Conservation (phyloP, 2,329 filamentous ascomycete genomes). For the Stagonosporopsis rhizophila region DNA sequence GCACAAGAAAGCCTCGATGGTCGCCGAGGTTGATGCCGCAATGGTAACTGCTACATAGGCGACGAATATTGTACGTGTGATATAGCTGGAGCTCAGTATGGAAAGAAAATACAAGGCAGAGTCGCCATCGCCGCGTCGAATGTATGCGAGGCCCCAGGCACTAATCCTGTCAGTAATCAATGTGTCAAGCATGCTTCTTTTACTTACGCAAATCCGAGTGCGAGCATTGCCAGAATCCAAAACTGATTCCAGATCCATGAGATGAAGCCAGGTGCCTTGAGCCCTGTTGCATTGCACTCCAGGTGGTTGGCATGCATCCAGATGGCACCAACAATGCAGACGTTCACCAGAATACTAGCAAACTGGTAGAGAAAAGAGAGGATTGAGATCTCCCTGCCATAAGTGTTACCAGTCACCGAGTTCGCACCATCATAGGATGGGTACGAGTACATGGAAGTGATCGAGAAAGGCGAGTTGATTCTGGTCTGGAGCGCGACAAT, state of each 20-base stretch:
- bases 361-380: conserved; percentile 27
- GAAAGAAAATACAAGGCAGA: conserved; percentile 17
- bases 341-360: conserved; percentile 24
- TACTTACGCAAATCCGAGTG: conserved; percentile 22
- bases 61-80: conserved; percentile 19
- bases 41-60: conserved; percentile 20
- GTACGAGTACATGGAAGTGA: conserved; percentile 27
- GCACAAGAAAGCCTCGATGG: conserved; percentile 22
- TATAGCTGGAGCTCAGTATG: conserved; percentile 11
- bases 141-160: conserved; percentile 22
- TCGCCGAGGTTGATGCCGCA: conserved; percentile 20
- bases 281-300: conserved; percentile 23
- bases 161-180: not conserved
- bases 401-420: not conserved
- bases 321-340: conserved; percentile 35
- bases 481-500: conserved; percentile 25
- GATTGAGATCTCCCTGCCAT: conserved; percentile 24
- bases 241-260: conserved; percentile 24
- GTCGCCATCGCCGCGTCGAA: conserved; percentile 10
- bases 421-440: conserved; percentile 15
- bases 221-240: conserved; percentile 25
- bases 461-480: conserved; percentile 21
- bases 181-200: not conserved
- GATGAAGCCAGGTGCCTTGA: conserved; percentile 23
- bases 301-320: conserved; percentile 31